phyloP scores from a whole-genome alignment of 164 flowering plant genomes.

The Echeveria elegans region DNA sequence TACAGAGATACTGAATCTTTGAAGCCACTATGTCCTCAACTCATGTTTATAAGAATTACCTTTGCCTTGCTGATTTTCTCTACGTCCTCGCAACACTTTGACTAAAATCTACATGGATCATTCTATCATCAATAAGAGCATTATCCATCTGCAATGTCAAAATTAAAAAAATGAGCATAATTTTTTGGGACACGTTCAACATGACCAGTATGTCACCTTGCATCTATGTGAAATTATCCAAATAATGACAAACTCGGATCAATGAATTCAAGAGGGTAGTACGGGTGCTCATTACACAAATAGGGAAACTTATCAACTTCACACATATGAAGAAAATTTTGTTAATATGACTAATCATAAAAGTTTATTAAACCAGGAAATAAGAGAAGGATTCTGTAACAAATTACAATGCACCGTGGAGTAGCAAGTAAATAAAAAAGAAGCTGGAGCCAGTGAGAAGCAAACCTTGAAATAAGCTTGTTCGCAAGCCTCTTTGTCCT shows the following conservation, averaged over 20 bases:
- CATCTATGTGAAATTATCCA: too few species aligned
- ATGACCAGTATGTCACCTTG: too few species aligned
- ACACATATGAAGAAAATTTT: too few species aligned
- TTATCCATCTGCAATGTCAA: conserved; percentile 74
- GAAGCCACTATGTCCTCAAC: neutral
- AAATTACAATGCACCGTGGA: too few species aligned
- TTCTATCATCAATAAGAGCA: conserved; percentile 90
- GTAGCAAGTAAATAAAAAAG: neutral
- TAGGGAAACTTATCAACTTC: too few species aligned
- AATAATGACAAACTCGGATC: too few species aligned
- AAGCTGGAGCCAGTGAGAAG: neutral
- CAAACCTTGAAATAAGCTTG: conserved; percentile 89
- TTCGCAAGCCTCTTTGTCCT: conserved; percentile 70
- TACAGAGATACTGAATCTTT: neutral
- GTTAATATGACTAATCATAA: neutral
- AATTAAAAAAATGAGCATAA: neutral
- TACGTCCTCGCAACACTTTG: conserved; percentile 26
- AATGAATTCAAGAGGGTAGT: too few species aligned
- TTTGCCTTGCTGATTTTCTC: conserved; percentile 32
- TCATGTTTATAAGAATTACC: conserved; percentile 18
- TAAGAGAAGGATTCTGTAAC: too few species aligned
- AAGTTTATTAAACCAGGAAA: too few species aligned
- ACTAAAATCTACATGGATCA: conserved; percentile 46
- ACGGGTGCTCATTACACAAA: neutral
- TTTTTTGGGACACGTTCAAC: too few species aligned